Evolutionary conservation across 805 yeast species (phyloP).

Genomic region (Yarrowia sp.): DNA sequence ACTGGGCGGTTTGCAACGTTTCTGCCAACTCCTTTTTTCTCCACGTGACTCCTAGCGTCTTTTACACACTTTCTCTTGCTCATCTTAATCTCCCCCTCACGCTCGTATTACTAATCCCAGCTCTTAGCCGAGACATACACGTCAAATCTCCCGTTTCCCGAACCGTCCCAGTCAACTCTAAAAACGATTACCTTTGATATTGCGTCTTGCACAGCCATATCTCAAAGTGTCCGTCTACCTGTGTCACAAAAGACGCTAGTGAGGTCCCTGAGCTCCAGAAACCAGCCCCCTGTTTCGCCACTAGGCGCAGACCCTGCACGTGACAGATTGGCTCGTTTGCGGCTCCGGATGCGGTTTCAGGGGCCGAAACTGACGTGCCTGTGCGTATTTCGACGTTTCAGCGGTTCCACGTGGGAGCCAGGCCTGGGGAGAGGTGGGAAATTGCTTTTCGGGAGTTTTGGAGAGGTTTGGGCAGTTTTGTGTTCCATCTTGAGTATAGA

Average conservation of each 20-base stretch:
- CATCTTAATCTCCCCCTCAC: neutral
- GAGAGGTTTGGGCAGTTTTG: too few relatives aligned
- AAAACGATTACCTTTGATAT: neutral
- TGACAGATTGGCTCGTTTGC: neutral
- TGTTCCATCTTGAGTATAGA: too few relatives aligned
- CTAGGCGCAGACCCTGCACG: neutral
- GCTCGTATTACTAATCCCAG: neutral
- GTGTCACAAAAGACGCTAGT: neutral
- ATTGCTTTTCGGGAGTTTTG: too few relatives aligned
- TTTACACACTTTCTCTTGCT: too few relatives aligned
- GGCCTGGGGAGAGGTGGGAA: too few relatives aligned
- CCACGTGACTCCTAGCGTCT: neutral
- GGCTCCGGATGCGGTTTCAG: neutral
- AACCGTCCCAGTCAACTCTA: neutral
- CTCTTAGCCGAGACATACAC: neutral
- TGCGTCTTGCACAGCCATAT: neutral
- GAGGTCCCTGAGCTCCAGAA: neutral
- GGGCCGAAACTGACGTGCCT: neutral
- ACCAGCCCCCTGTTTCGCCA: neutral
- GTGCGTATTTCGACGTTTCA: neutral
- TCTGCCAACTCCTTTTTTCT: neutral
- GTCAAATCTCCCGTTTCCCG: neutral
- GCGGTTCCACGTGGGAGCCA: neutral
- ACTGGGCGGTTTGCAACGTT: too few relatives aligned
- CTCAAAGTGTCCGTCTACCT: neutral